These are phyloP conservation scores for Linum usitatissimum DNA, from an alignment of 345 rosid species.

Conservation along the genomic window DNA sequence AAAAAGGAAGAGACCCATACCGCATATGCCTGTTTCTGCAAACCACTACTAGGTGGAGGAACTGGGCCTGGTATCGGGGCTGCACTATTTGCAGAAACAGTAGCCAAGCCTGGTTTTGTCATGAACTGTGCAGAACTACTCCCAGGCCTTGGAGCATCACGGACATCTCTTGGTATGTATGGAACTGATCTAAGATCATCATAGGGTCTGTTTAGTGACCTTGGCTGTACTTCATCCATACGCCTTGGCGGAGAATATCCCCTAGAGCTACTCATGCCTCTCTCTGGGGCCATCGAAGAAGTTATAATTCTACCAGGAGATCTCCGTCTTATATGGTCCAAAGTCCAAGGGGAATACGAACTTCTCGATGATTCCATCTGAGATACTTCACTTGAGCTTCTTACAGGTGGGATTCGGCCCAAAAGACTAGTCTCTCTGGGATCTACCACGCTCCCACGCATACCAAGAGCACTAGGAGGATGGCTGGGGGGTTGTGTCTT, in stretches of 20 bases:
- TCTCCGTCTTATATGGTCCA: conserved; percentile 56
- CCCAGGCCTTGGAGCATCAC: conserved; percentile 40
- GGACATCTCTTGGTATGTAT: conserved; percentile 46
- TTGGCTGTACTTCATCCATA: conserved; percentile 35
- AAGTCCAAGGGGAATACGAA: conserved; percentile 53
- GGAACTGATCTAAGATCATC: conserved; percentile 50
- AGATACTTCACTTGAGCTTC: conserved; percentile 42
- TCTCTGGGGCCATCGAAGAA: conserved; percentile 53
- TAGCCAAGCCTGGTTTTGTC: conserved; percentile 43
- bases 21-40: conserved; percentile 39
- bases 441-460: conserved; percentile 33
- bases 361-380: conserved; percentile 37
- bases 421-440: conserved; percentile 33
- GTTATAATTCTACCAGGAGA: conserved; percentile 50
- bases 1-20: conserved; percentile 31
- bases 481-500: conserved; percentile 31
- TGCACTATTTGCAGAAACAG: conserved; percentile 41
- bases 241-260: conserved; percentile 52
- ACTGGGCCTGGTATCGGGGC: conserved; percentile 35
- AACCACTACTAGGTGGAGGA: conserved; percentile 36
- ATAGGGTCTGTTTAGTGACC: conserved; percentile 38
- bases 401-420: conserved; percentile 36
- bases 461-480: conserved; percentile 18
- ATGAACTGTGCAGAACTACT: conserved; percentile 32
- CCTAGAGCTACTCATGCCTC: conserved; percentile 40